A percentile compares a stretch with the other conserved stretches of the same genome.
Conservation (phyloP, 2,329 filamentous ascomycete species). For the Alternaria sp. region DNA sequence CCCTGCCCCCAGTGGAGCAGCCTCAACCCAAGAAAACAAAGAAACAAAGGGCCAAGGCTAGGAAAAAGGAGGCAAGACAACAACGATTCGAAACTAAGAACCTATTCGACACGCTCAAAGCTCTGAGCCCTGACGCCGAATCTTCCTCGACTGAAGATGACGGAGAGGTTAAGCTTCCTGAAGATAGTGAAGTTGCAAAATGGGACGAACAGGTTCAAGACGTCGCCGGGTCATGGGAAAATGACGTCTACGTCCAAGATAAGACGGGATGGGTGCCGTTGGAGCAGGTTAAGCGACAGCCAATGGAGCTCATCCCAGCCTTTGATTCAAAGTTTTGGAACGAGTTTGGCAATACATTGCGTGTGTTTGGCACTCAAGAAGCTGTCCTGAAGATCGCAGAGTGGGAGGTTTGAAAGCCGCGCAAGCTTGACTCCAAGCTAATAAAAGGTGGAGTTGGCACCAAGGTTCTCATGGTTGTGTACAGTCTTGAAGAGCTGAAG, state of each 20-base stretch:
- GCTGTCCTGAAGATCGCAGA: slow-evolving; percentile 36
- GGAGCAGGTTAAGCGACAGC: slow-evolving; percentile 20
- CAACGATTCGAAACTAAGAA: slow-evolving; percentile 35
- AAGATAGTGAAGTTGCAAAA: neutral
- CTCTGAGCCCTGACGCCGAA: slow-evolving; percentile 5
- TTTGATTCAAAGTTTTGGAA: slow-evolving; percentile 63
- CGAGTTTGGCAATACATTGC: slow-evolving; percentile 64
- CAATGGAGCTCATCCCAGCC: slow-evolving; percentile 58
- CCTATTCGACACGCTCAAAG: slow-evolving; percentile 31
- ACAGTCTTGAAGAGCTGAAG: neutral
- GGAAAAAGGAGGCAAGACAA: slow-evolving; percentile 13
- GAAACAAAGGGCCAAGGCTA: slow-evolving; percentile 22
- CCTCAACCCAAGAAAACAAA: neutral
- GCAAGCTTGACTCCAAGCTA: neutral
- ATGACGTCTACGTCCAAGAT: slow-evolving; percentile 26
- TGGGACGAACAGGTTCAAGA: slow-evolving; percentile 1
- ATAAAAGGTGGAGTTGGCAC: neutral
- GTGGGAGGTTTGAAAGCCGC: slow-evolving; percentile 17
- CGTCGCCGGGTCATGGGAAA: slow-evolving; percentile 23
- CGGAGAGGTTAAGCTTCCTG: neutral
- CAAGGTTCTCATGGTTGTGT: neutral
- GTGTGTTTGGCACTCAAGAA: slow-evolving; percentile 67
- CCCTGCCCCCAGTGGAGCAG: slow-evolving; percentile 19
- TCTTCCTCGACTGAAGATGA: slow-evolving; percentile 19
- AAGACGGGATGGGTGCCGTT: slow-evolving; percentile 29